A percentile compares a stretch with the other conserved stretches of the same genome.
Evolutionary conservation across 768 basidiomycete species (phyloP).

Genomic region (Epithele typhae): DNA sequence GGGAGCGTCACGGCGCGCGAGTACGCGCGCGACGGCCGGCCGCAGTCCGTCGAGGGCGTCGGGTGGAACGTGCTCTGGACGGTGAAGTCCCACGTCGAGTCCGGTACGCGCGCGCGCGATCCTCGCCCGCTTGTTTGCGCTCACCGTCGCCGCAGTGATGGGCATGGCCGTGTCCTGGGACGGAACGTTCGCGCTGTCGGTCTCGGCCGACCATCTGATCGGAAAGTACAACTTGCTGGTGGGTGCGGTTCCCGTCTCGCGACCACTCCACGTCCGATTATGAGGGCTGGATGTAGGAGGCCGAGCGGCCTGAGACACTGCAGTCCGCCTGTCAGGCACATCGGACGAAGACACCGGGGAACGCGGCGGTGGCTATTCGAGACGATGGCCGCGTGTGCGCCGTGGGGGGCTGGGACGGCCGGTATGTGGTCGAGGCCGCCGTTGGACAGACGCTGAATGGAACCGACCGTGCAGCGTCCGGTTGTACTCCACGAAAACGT

Average conservation of each 20-base stretch:
- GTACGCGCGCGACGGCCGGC: slow-evolving; percentile 36
- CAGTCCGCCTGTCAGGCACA: slow-evolving; percentile 31
- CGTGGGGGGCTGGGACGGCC: slow-evolving; percentile 92
- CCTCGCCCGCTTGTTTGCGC: too few relatives aligned
- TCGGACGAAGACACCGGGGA: slow-evolving; percentile 76
- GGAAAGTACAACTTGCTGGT: slow-evolving; percentile 61
- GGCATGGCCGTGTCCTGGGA: slow-evolving; percentile 69
- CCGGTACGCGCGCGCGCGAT: slow-evolving; percentile 42
- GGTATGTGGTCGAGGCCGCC: slow-evolving; percentile 43
- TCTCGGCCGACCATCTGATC: slow-evolving; percentile 81
- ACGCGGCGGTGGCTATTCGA: slow-evolving; percentile 69
- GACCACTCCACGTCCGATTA: too few relatives aligned
- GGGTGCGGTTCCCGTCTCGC: background rate
- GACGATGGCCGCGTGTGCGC: slow-evolving; percentile 79
- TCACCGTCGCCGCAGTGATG: slow-evolving; percentile 58
- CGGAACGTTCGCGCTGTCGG: slow-evolving; percentile 61
- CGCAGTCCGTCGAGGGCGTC: slow-evolving; percentile 59
- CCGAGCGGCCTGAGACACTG: slow-evolving; percentile 12
- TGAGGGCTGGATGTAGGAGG: slow-evolving; percentile 6
- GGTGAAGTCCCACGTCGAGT: slow-evolving; percentile 63
- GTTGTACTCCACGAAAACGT: slow-evolving; percentile 72
- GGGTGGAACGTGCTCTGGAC: slow-evolving; percentile 76
- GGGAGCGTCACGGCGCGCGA: slow-evolving; percentile 74
- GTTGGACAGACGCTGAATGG: too few relatives aligned
- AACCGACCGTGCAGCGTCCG: slow-evolving; percentile 51